These are phyloP conservation scores for Apiotrichum gamsii DNA, from an alignment of 1,284 basidiomycete species.

Conservation along the genomic window DNA sequence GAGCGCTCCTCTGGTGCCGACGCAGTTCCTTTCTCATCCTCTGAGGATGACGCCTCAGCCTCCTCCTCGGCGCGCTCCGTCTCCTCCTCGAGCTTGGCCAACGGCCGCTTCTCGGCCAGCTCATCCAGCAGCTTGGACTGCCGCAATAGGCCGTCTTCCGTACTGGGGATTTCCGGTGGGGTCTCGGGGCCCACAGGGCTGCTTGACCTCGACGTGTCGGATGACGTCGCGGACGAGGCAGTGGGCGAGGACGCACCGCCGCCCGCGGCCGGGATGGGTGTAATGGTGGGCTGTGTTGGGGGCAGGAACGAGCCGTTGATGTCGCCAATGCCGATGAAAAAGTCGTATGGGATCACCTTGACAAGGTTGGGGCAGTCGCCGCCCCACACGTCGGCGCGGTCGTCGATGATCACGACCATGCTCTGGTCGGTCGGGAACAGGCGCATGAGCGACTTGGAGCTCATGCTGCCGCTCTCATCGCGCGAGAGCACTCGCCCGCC, in stretches of 20 bases:
- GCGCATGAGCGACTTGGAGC: constrained; percentile 75
- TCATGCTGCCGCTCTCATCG: constrained; percentile 82
- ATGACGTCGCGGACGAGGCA: constrained; percentile 2
- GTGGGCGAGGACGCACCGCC: background rate
- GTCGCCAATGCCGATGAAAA: constrained; percentile 97
- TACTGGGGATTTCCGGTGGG: constrained; percentile 17
- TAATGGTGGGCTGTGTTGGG: constrained; percentile 13
- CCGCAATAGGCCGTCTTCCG: constrained; percentile 23
- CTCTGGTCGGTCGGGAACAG: constrained; percentile 94
- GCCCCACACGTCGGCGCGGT: constrained; percentile 90
- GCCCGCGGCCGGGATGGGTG: constrained; percentile 1
- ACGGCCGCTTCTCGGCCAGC: constrained; percentile 74
- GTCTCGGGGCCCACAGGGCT: constrained; percentile 13
- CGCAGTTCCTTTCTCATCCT: constrained; percentile 3
- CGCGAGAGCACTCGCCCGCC: constrained; percentile 81
- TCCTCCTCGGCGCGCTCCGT: constrained; percentile 21
- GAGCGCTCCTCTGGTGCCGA: constrained; percentile 1
- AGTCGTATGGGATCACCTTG: constrained; percentile 95
- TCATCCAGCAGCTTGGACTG: constrained; percentile 68
- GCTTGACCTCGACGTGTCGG: too few species aligned
- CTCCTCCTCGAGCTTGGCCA: constrained; percentile 82
- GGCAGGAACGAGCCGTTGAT: constrained; percentile 86
- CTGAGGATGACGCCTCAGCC: background rate
- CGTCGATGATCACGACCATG: constrained; percentile 99
- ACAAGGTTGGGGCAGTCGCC: constrained; percentile 83